Evolutionary conservation across 805 yeast species (phyloP).

Genomic region (Hanseniaspora pseudoguilliermondii): DNA sequence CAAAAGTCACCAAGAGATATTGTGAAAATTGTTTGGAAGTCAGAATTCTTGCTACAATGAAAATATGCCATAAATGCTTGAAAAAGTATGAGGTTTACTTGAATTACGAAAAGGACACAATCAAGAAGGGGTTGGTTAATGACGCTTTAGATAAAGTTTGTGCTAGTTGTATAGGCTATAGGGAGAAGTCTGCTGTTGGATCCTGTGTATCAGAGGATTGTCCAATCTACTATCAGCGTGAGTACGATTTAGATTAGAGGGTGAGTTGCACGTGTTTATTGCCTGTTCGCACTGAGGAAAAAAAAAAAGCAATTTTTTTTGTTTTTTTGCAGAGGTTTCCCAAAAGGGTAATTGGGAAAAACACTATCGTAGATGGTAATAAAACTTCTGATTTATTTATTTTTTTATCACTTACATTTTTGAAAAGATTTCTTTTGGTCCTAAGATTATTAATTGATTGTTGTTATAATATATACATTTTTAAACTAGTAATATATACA

Average conservation of each 20-base stretch:
- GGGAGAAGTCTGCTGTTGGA: slow-evolving; percentile 24
- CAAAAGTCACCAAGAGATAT: slow-evolving; percentile 1
- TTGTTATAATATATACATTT: no score
- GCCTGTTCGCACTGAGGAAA: no score
- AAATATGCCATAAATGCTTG: slow-evolving; percentile 3
- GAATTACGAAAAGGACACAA: slow-evolving; percentile 2
- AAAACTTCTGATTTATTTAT: background rate
- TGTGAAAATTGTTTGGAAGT: slow-evolving; percentile 4
- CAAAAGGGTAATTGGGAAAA: background rate
- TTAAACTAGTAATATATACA: background rate
- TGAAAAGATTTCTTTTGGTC: background rate
- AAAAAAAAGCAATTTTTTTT: background rate
- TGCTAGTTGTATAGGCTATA: slow-evolving; percentile 27
- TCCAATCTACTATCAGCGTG: slow-evolving; percentile 43
- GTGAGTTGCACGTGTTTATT: background rate
- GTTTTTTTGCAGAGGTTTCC: background rate
- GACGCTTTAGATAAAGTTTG: slow-evolving; percentile 27
- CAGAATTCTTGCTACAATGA: slow-evolving; percentile 1
- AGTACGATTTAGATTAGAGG: slow-evolving; percentile 22
- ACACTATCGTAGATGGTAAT: background rate
- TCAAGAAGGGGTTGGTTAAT: slow-evolving; percentile 21
- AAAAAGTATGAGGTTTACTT: slow-evolving; percentile 9
- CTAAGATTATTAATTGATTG: no score
- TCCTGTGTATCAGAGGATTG: slow-evolving; percentile 55
- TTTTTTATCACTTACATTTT: slow-evolving; percentile 15